phyloP scores from a whole-genome alignment of 768 basidiomycete genomes.

The Mycena epipterygia region DNA sequence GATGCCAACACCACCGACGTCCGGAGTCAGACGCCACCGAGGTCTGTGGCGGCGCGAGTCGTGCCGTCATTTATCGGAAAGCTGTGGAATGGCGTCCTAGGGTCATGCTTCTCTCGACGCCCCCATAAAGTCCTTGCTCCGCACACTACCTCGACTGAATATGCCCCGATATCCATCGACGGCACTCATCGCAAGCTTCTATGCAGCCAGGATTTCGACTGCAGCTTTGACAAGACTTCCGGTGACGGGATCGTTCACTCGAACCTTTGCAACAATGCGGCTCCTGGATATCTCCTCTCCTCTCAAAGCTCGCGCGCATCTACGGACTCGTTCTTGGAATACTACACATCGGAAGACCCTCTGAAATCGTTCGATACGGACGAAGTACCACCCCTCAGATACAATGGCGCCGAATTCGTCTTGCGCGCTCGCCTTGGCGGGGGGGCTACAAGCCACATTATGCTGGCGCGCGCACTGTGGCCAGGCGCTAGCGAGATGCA shows the following conservation, averaged over 20 bases:
- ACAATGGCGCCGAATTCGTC: neutral
- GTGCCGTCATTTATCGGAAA: neutral
- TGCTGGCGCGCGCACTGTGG: neutral
- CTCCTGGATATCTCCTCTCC: neutral
- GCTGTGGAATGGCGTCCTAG: neutral
- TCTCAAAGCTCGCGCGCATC: neutral
- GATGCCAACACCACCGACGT: neutral
- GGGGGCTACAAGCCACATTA: constrained; percentile 1
- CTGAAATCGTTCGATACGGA: no score
- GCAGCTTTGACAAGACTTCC: neutral
- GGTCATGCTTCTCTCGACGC: neutral
- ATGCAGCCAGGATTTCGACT: neutral
- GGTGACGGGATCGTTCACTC: neutral
- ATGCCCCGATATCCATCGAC: neutral
- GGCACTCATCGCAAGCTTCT: neutral
- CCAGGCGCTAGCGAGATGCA: neutral
- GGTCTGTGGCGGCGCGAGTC: neutral
- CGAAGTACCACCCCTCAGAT: neutral
- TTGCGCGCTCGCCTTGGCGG: neutral
- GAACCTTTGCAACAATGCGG: neutral
- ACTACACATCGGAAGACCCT: neutral
- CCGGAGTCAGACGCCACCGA: neutral
- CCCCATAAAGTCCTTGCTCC: neutral
- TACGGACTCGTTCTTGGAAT: neutral
- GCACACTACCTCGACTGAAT: neutral